Percentiles rank a stretch among this genome's conserved stretches.
phyloP scores from a whole-genome alignment of 2,329 filamentous ascomycete species.

The Nothophoma quercina region DNA sequence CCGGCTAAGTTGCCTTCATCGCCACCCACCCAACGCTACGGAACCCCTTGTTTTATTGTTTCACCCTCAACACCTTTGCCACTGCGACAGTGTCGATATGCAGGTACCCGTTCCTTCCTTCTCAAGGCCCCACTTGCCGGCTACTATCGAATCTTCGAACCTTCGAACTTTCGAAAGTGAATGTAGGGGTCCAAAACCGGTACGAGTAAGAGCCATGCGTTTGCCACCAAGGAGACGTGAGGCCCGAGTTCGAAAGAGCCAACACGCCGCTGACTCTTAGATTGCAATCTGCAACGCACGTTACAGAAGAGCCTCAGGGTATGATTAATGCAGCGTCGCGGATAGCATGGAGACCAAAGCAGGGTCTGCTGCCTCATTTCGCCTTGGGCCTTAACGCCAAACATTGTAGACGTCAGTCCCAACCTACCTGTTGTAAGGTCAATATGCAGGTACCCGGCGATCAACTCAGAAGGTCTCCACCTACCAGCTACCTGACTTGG shows the following conservation, averaged over 20 bases:
- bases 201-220: not conserved
- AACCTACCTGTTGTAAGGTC: not conserved
- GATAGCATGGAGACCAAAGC: not conserved
- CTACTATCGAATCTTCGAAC: not conserved
- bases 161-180: not conserved
- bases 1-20: conserved; percentile 11
- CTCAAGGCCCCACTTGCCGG: conserved; percentile 3
- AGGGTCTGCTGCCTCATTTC: not conserved
- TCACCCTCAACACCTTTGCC: conserved; percentile 5
- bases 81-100: conserved; percentile 14
- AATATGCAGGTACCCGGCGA: conserved; percentile 7
- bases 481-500: too few species aligned
- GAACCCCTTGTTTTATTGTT: conserved; percentile 3
- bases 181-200: not conserved
- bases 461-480: too few species aligned
- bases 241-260: not conserved
- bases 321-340: not conserved
- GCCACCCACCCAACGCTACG: conserved; percentile 6
- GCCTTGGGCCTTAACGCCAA: not conserved
- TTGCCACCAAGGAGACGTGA: conserved; percentile 4
- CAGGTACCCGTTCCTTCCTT: conserved; percentile 11
- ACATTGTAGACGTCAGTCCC: not conserved
- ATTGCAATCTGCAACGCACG: conserved; percentile 2
- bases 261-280: not conserved
- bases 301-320: not conserved